A percentile compares a stretch with the other conserved stretches of the same genome.
These are phyloP conservation scores for Dioscorea cayenensis DNA, from an alignment of 116 monocot genomes.

Conservation along the genomic window DNA sequence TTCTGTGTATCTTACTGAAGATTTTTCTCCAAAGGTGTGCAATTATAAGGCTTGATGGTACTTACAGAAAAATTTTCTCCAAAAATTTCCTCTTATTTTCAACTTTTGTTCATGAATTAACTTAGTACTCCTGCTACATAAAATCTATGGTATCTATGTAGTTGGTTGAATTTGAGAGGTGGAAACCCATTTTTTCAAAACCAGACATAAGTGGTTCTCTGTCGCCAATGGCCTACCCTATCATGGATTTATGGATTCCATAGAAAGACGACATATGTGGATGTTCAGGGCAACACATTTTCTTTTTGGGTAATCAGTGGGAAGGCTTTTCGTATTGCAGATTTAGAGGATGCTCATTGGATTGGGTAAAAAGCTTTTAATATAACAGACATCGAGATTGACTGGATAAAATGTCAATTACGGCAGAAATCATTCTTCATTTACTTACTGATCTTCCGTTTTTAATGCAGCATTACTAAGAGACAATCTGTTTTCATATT, in stretches of 20 bases:
- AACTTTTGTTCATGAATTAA: background rate
- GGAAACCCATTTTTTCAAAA: constrained; percentile 65
- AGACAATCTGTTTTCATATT: background rate
- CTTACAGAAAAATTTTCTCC: background rate
- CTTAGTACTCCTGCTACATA: background rate
- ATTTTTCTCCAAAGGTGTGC: constrained; percentile 89
- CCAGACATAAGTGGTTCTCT: constrained; percentile 34
- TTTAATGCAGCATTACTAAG: background rate
- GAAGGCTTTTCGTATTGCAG: no score
- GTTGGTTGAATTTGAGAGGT: constrained; percentile 95
- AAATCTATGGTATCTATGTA: constrained; percentile 16
- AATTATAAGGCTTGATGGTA: background rate
- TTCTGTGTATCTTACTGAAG: constrained; percentile 84
- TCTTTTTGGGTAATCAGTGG: no score
- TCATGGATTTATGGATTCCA: constrained; percentile 30
- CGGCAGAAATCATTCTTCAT: background rate
- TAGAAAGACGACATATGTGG: constrained; percentile 41
- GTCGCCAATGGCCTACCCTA: constrained; percentile 22
- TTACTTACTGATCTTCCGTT: background rate
- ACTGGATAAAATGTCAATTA: no score
- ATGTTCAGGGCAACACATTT: constrained; percentile 22
- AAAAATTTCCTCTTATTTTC: background rate
- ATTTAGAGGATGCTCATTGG: no score
- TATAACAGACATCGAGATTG: no score
- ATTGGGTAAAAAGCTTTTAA: no score